Base-by-base conservation (phyloP, 768 basidiomycete genomes). In the Suillus discolor region DNA sequence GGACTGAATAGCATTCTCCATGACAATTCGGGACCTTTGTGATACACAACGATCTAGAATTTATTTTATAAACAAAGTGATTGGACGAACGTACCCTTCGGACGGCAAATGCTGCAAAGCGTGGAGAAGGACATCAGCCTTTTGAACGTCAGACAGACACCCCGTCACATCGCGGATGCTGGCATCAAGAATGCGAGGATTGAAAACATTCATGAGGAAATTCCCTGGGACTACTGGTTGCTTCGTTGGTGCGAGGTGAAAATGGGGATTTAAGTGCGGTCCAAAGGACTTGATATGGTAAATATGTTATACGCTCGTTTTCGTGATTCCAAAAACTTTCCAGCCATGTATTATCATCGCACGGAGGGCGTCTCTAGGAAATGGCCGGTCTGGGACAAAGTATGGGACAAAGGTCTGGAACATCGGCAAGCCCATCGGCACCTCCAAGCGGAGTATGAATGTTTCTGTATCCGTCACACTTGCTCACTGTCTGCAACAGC, bases 71-170 rank as follows among this genome's bases (percentile, higher is more conserved):
- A 38, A 38, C 7, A 11, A 36, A 11, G 36, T 38, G 6, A 38
- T 38, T 38, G 36, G 9, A 38, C 11, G 36, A 38, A 38, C 85
- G 44, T 73, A 90, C 88, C 88, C 84, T 65, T 93, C 89, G 57
- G 84, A 81, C 61, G 89, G 87, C 66, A 97, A 85, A 71, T 89
- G 90, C 68, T 89, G 88, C 83, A 95, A 87, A n/a, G 93, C 93
- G 69, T 91, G 88, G 59, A 94, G 75, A 62, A 94, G 78, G 44
- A 91, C 82, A 64, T 89, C 89, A 23, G 84, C 88, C 74, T 91
- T 92, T 73, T 91, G 85, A 69, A 84, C 84, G 72, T 89, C 84
- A 5, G 83, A 80, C 41, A 92, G 80, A 65, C 81, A 83, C 8
- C 79, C 78, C 0, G 84, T 81, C 25, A 89, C 86, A 70, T 91